phyloP scores from a whole-genome alignment of 805 yeast genomes.

The Saccharomyces cerevisiae region DNA sequence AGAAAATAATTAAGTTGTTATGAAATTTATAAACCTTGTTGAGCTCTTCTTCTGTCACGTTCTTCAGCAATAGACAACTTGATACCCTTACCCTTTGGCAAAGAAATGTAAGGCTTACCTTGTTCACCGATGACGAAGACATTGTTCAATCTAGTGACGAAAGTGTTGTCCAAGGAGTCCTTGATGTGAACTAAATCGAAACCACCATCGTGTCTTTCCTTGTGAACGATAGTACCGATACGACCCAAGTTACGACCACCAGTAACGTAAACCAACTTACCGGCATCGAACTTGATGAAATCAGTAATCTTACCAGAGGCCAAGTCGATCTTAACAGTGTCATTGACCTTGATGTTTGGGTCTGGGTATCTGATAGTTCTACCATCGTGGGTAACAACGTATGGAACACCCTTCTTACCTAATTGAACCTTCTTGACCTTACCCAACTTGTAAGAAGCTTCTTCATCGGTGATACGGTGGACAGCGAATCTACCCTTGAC shows the following conservation, averaged over 20 bases:
- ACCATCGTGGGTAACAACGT: constrained; percentile 98
- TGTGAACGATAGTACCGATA: constrained; percentile 91
- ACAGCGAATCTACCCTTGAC: constrained; percentile 98
- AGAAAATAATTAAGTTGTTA: constrained; percentile 3
- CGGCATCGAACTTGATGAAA: constrained; percentile 86
- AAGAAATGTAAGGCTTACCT: constrained; percentile 85
- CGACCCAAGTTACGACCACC: constrained; percentile 99
- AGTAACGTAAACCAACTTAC: constrained; percentile 84
- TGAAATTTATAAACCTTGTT: constrained; percentile 43
- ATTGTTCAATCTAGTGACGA: constrained; percentile 89
- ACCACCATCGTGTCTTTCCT: constrained; percentile 97
- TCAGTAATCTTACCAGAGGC: constrained; percentile 91
- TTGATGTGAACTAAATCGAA: constrained; percentile 95
- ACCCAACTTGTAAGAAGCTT: constrained; percentile 95
- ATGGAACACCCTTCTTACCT: constrained; percentile 98
- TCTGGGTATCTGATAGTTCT: constrained; percentile 99
- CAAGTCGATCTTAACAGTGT: constrained; percentile 93
- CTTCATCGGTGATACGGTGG: constrained; percentile 98
- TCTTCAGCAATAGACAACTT: constrained; percentile 92
- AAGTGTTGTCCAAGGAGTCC: constrained; percentile 89
- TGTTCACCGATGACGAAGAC: constrained; percentile 94
- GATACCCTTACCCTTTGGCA: constrained; percentile 99
- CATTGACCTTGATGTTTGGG: constrained; percentile 93
- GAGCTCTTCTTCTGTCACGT: constrained; percentile 97
- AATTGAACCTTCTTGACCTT: constrained; percentile 97